Percentiles rank a stretch among this genome's conserved stretches.
Evolutionary conservation across 139 green algal species (phyloP).

Genomic region (Deuterostichococcus epilithicus): DNA sequence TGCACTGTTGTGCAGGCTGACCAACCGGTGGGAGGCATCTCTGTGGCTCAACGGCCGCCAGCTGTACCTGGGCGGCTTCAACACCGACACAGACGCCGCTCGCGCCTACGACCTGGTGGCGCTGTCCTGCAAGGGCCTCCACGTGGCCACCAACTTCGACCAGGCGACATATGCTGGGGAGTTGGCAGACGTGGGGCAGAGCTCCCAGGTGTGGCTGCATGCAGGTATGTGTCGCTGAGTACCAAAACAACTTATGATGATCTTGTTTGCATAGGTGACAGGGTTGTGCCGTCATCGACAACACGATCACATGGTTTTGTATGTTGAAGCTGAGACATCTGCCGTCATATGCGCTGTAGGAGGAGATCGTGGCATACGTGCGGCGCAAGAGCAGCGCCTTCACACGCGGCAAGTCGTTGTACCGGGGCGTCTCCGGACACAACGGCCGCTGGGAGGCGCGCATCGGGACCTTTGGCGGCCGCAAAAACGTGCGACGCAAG

Average conservation of each 20-base stretch:
- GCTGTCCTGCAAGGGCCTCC: conserved; percentile 51
- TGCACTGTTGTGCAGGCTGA: conserved; percentile 39
- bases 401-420: conserved; percentile 47
- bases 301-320: no score
- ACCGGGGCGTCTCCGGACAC: conserved; percentile 59
- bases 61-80: conserved; percentile 65
- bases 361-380: conserved; percentile 58
- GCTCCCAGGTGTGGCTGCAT: conserved; percentile 14
- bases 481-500: conserved; percentile 54
- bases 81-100: conserved; percentile 44
- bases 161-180: conserved; percentile 26
- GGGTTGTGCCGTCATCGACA: no score
- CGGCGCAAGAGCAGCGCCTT: conserved; percentile 49
- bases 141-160: conserved; percentile 51
- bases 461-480: conserved; percentile 56
- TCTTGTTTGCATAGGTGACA: no score
- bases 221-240: no score
- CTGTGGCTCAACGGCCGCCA: conserved; percentile 54
- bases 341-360: conserved; percentile 16
- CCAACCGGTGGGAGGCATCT: conserved; percentile 62
- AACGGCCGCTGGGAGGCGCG: conserved; percentile 61
- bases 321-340: no score
- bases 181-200: conserved; percentile 27
- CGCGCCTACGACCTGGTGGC: conserved; percentile 59
- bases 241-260: no score